Percentiles rank a stretch among this genome's conserved stretches.
Evolutionary conservation across 148 eudicot genomes (phyloP).

Genomic region (Arbutus unedo): DNA sequence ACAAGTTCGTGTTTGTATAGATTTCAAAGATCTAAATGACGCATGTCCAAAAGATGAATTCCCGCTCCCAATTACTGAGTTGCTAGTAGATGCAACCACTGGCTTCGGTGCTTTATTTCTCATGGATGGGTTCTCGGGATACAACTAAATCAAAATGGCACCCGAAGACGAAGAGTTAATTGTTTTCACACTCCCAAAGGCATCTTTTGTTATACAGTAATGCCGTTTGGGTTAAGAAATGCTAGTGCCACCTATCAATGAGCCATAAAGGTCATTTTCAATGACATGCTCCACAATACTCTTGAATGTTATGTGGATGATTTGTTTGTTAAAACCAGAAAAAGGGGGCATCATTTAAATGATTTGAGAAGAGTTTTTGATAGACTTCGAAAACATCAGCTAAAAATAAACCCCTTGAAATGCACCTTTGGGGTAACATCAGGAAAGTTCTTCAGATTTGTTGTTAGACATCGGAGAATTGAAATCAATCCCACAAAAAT

Average conservation of each 20-base stretch:
- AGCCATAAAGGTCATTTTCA: no score
- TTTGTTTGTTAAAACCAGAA: neutral
- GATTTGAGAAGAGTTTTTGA: slow-evolving; percentile 6
- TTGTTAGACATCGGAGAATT: neutral
- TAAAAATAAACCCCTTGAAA: slow-evolving; percentile 1
- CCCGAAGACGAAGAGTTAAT: no score
- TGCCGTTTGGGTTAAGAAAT: neutral
- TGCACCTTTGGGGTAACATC: neutral
- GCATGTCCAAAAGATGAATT: no score
- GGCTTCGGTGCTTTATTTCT: no score
- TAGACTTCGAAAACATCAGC: neutral
- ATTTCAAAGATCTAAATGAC: neutral
- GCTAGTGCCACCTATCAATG: neutral
- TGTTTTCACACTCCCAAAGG: neutral
- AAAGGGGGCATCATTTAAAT: neutral
- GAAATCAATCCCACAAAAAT: neutral
- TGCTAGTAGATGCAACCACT: no score
- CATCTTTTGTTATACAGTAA: neutral
- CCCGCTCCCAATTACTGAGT: no score
- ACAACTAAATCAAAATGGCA: no score
- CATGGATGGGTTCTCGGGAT: no score
- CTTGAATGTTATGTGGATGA: no score
- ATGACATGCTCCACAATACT: no score
- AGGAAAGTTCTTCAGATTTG: slow-evolving; percentile 1
- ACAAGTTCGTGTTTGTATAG: neutral